Evolutionary conservation across 2,329 filamentous ascomycete genomes (phyloP), one percentile per base, ranked within the genome.

Genomic region (Ploettnerulaceae sp.): DNA sequence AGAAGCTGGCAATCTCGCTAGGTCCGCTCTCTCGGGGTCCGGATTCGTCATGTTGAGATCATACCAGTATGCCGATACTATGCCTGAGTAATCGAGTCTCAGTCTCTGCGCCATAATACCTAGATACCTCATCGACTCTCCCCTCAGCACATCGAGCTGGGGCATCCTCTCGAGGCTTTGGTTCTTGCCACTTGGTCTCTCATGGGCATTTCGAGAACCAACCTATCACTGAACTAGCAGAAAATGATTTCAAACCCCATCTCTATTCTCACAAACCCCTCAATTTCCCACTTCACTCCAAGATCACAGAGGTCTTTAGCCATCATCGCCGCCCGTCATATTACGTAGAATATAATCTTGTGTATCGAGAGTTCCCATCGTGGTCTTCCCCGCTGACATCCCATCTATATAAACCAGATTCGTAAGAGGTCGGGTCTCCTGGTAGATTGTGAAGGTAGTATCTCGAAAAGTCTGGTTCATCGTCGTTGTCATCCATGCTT

Each of bases 241-340:
- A 83, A 68, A 39, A 86, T 82, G 44, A 85, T 71, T 62, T 88
- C 84, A 54, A 86, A 86, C 0, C 84, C 83, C 14, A 74, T 72
- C 57, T 88, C 83, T 72, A 81, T 82, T 9, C 83, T 74, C 2
- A 86, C 63, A 15, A 86, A 68, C 0, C 80, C 81, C 56, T 86
- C 77, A 11, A 85, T 70, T 7, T 75, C 75, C 81, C 62, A 77
- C 41, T 56, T 63, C 49, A 33, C 63, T 7, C 75, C 70, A 8
- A 83, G 55, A 0, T 71, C 63, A 61, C 84, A 88, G 25, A 40
- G 37, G 8, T 40, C 37, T 21, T 40, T 21, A 21, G 25, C 7
- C 14, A 9, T 32, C 7, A 14, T 17, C 15, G 15, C 21, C 17
- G 17, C 7, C 8, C 11, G 38, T 7, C 7, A 14, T 21, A 15